phyloP scores from a whole-genome alignment of 2,329 filamentous ascomycete species.

The Cryphonectria radicalis region DNA sequence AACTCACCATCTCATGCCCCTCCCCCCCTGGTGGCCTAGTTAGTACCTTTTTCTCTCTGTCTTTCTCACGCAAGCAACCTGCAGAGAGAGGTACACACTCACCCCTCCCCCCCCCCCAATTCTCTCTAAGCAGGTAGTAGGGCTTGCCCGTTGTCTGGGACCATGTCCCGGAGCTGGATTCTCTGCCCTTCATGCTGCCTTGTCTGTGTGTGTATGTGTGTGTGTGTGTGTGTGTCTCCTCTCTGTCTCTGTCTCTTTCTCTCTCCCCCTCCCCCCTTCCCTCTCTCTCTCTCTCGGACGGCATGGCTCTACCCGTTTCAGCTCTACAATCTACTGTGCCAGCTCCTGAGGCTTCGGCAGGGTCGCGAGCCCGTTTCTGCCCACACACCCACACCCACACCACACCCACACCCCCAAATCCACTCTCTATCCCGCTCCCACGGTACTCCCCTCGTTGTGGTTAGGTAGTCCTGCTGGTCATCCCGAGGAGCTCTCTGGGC shows the following conservation, averaged over 20 bases:
- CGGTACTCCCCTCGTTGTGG: conserved; percentile 18
- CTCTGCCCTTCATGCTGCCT: conserved; percentile 45
- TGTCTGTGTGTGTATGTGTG: conserved; percentile 30
- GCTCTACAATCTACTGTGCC: conserved; percentile 33
- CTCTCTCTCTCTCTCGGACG: conserved; percentile 31
- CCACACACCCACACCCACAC: conserved; percentile 3
- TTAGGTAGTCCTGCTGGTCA: conserved; percentile 19
- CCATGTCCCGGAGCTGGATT: conserved; percentile 28
- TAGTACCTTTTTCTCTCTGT: conserved; percentile 17
- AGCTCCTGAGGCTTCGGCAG: not conserved
- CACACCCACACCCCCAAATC: not conserved
- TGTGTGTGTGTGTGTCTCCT: too few relatives aligned
- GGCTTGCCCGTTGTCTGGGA: conserved; percentile 32
- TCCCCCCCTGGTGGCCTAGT: conserved; percentile 15
- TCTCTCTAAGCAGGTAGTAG: conserved; percentile 27
- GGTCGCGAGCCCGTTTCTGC: not conserved
- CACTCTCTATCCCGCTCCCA: conserved; percentile 25
- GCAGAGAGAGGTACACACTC: not conserved
- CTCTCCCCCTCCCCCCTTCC: not conserved
- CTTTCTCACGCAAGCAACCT: not conserved
- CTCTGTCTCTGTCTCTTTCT: not conserved
- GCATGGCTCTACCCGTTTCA: conserved; percentile 53
- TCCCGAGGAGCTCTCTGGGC: conserved; percentile 8
- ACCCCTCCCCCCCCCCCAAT: not conserved
- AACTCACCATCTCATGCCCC: not conserved